A percentile compares a stretch with the other conserved stretches of the same genome.
Conservation (phyloP, 2,329 filamentous ascomycete species). For the Colletotrichum sp. region DNA sequence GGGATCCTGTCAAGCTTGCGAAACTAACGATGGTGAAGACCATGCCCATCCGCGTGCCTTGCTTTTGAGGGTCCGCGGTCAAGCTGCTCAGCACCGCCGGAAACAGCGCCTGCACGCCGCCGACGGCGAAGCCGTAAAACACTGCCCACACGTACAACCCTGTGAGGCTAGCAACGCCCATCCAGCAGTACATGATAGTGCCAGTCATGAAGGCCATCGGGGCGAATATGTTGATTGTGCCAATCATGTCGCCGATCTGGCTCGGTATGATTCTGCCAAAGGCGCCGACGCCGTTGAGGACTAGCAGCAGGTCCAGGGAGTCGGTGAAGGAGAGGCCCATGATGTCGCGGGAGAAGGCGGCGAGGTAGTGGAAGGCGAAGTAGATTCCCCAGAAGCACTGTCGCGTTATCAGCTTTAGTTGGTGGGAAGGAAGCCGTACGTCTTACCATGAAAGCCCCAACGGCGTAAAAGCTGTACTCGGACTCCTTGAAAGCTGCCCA, state of each 20-base stretch:
- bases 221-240: conserved; percentile 56
- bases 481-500: conserved; percentile 48
- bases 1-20: conserved; percentile 46
- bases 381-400: conserved; percentile 58
- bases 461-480: conserved; percentile 47
- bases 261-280: conserved; percentile 53
- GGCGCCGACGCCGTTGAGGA: conserved; percentile 59
- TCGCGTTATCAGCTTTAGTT: conserved; percentile 4
- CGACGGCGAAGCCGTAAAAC: conserved; percentile 32
- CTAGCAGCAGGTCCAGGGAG: conserved; percentile 49
- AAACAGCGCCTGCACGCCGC: conserved; percentile 34
- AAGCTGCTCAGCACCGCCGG: conserved; percentile 42
- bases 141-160: conserved; percentile 32
- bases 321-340: conserved; percentile 33
- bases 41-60: conserved; percentile 49
- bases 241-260: conserved; percentile 51
- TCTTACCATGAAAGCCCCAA: conserved; percentile 32
- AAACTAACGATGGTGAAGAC: conserved; percentile 45
- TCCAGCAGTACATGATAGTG: conserved; percentile 34
- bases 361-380: conserved; percentile 64
- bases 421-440: rapidly evolving
- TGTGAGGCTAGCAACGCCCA: conserved; percentile 23
- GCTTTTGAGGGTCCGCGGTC: conserved; percentile 42
- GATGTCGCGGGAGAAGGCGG: conserved; percentile 49
- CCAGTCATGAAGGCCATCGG: conserved; percentile 31